These are phyloP conservation scores for Komagataella pseudopastoris DNA, from an alignment of 805 yeast species.

Conservation along the genomic window DNA sequence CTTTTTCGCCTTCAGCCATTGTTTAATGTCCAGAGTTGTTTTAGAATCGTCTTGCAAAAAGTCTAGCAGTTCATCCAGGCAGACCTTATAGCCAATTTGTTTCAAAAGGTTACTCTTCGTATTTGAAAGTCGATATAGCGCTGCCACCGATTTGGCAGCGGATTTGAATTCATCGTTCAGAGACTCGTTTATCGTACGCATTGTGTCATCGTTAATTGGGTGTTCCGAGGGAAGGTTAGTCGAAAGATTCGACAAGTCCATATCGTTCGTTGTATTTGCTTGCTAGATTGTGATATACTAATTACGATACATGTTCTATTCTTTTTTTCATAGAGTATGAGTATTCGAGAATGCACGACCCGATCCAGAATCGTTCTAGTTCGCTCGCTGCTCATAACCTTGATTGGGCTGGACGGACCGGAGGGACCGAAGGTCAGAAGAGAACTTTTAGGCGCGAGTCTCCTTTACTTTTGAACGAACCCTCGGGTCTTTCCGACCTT, in stretches of 20 bases:
- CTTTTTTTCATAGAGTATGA: background rate
- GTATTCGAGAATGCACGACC: conserved; percentile 1
- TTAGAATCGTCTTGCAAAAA: conserved; percentile 22
- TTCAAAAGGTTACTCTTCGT: conserved; percentile 31
- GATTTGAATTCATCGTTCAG: conserved; percentile 50
- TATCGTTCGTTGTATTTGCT: conserved; percentile 8
- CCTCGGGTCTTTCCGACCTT: background rate
- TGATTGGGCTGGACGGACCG: no score
- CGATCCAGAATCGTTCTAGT: background rate
- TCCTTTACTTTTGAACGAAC: background rate
- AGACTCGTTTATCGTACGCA: conserved; percentile 34
- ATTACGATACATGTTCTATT: background rate
- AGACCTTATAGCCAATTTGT: conserved; percentile 47
- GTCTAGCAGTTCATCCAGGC: conserved; percentile 40
- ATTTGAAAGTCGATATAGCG: conserved; percentile 48
- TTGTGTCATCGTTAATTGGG: conserved; percentile 32
- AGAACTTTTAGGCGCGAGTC: background rate
- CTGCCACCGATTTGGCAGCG: conserved; percentile 63
- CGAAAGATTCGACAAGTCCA: conserved; percentile 56
- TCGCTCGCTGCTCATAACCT: no score
- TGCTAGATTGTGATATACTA: background rate
- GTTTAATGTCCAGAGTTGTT: conserved; percentile 25
- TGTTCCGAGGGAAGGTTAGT: conserved; percentile 37
- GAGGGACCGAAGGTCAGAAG: background rate
- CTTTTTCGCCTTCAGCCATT: conserved; percentile 35